These are phyloP conservation scores for Opeltia flavorubescens DNA, from an alignment of 495 filamentous ascomycete genomes.

Conservation along the genomic window DNA sequence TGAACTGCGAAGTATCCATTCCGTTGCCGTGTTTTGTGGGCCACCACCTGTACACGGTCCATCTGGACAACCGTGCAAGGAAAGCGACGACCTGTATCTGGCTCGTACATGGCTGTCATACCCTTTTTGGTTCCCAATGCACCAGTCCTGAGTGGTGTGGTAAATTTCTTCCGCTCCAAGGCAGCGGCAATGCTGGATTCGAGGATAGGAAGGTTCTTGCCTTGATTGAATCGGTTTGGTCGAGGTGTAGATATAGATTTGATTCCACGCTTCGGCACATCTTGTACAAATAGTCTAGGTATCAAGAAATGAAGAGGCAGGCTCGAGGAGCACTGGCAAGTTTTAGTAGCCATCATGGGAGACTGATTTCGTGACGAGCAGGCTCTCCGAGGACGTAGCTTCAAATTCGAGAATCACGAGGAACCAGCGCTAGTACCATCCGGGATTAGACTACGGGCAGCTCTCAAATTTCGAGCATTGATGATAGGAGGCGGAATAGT, in stretches of 20 bases:
- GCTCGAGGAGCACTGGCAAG: conserved; percentile 6
- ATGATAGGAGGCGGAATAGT: too few relatives aligned
- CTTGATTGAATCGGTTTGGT: conserved; percentile 31
- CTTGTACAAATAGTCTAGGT: conserved; percentile 7
- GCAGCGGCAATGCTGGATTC: conserved; percentile 65
- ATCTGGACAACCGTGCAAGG: conserved; percentile 89
- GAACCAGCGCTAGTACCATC: too few relatives aligned
- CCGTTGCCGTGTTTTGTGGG: conserved; percentile 61
- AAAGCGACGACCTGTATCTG: conserved; percentile 57
- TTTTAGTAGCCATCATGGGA: conserved; percentile 2
- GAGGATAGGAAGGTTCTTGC: conserved; percentile 36
- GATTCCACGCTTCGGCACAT: conserved; percentile 23
- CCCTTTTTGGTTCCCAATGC: conserved; percentile 80
- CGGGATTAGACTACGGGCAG: too few relatives aligned
- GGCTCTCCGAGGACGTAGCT: too few relatives aligned
- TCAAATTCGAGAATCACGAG: too few relatives aligned
- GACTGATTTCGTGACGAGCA: background rate
- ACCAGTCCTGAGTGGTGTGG: conserved; percentile 68
- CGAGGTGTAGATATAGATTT: conserved; percentile 35
- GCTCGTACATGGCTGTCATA: conserved; percentile 81
- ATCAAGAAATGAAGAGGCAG: conserved; percentile 13
- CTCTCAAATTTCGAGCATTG: too few relatives aligned
- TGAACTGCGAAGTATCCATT: conserved; percentile 92
- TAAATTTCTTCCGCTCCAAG: conserved; percentile 59
- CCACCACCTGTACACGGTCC: conserved; percentile 77